Evolutionary conservation across 805 yeast genomes (phyloP).

Genomic region (Suhomyces tanzawaensis): DNA sequence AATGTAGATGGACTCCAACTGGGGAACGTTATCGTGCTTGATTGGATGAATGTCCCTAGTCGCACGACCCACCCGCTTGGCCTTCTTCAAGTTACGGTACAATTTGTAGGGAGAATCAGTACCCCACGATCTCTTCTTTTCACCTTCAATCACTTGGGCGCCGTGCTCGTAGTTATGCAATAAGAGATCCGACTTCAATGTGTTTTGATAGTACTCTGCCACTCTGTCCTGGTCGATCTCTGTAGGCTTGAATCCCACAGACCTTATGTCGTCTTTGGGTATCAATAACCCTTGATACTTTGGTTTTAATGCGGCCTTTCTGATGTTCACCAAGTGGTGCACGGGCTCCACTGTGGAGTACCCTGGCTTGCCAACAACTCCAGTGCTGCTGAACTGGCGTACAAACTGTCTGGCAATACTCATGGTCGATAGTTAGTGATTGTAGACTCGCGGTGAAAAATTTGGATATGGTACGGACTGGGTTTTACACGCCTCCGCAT

Average conservation of each 20-base stretch:
- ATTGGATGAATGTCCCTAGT: slow-evolving; percentile 72
- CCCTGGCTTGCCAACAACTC: slow-evolving; percentile 48
- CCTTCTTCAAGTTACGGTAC: slow-evolving; percentile 75
- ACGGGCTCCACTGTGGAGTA: slow-evolving; percentile 82
- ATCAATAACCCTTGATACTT: slow-evolving; percentile 65
- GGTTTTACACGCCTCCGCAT: slow-evolving; percentile 5
- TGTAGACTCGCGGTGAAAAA: slow-evolving; percentile 10
- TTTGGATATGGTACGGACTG: slow-evolving; percentile 7
- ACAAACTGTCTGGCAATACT: slow-evolving; percentile 19
- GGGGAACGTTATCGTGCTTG: slow-evolving; percentile 69
- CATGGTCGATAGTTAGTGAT: slow-evolving; percentile 7
- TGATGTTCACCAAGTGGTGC: slow-evolving; percentile 80
- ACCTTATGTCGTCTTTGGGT: slow-evolving; percentile 71
- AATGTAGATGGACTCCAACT: slow-evolving; percentile 61
- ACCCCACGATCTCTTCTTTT: slow-evolving; percentile 80
- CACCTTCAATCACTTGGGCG: slow-evolving; percentile 53
- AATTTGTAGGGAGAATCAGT: slow-evolving; percentile 84
- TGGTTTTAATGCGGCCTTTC: slow-evolving; percentile 73
- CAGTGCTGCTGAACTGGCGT: slow-evolving; percentile 37
- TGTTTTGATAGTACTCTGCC: slow-evolving; percentile 69
- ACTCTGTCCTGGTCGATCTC: slow-evolving; percentile 79
- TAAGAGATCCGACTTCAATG: slow-evolving; percentile 72
- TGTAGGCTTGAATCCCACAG: slow-evolving; percentile 74
- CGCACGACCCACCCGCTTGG: slow-evolving; percentile 71
- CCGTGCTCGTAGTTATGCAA: slow-evolving; percentile 75